Evolutionary conservation across 2,329 filamentous ascomycete species (phyloP).

Genomic region (Talaromyces sp.): DNA sequence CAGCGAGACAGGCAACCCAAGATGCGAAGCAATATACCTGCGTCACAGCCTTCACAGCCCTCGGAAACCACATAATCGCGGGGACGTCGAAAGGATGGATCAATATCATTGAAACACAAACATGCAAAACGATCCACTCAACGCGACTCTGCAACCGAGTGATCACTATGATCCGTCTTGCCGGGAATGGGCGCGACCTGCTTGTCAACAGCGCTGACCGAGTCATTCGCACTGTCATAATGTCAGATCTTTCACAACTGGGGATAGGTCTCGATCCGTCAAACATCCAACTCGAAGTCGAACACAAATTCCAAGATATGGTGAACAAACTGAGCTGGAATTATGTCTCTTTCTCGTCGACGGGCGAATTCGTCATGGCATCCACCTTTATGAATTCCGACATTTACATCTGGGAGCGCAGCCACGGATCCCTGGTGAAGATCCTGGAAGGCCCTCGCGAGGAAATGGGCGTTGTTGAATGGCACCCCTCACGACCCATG

Average conservation of each 20-base stretch:
- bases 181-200: constrained; percentile 76
- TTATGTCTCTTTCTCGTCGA: constrained; percentile 89
- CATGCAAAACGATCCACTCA: constrained; percentile 79
- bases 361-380: constrained; percentile 91
- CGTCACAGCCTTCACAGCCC: constrained; percentile 78
- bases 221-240: constrained; percentile 85
- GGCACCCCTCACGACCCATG: constrained; percentile 84
- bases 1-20: constrained; percentile 82
- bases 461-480: constrained; percentile 93
- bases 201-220: constrained; percentile 92
- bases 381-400: constrained; percentile 98
- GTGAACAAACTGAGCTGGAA: constrained; percentile 96
- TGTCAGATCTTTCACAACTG: constrained; percentile 65
- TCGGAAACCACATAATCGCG: constrained; percentile 81
- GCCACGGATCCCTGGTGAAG: constrained; percentile 87
- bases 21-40: constrained; percentile 95
- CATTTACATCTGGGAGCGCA: constrained; percentile 96
- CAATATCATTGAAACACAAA: constrained; percentile 84
- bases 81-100: constrained; percentile 95
- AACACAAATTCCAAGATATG: constrained; percentile 98
- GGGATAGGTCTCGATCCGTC: constrained; percentile 65
- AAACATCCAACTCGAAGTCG: constrained; percentile 81
- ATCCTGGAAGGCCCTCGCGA: constrained; percentile 96
- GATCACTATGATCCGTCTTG: constrained; percentile 80
- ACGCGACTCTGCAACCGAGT: constrained; percentile 82